These are phyloP conservation scores for Sphaerobolus stellatus DNA, from an alignment of 1,284 basidiomycete species.

Conservation along the genomic window DNA sequence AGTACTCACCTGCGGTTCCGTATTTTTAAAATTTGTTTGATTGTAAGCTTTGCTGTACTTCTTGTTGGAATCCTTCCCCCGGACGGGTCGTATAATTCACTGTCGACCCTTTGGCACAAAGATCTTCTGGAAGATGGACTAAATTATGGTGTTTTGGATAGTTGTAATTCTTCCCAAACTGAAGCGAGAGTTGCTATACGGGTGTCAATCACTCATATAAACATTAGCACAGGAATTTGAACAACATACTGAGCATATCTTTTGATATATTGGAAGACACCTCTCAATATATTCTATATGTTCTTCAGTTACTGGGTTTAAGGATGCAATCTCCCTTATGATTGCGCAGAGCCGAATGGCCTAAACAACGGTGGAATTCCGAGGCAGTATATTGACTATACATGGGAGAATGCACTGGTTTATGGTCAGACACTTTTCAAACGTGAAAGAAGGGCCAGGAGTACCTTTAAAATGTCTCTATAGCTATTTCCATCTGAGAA, in stretches of 20 bases:
- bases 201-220: neutral
- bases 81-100: neutral
- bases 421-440: neutral
- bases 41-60: neutral
- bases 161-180: neutral
- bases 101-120: neutral
- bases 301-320: neutral
- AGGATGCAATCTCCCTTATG: neutral
- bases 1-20: neutral
- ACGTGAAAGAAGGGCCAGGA: neutral
- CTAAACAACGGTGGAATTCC: neutral
- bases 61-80: neutral
- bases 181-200: neutral
- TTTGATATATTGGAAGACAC: neutral
- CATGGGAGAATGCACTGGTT: neutral
- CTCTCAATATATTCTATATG: neutral
- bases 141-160: neutral
- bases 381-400: neutral
- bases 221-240: too few relatives aligned
- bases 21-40: neutral
- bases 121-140: neutral
- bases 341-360: neutral
- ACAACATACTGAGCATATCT: neutral
- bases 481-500: neutral
- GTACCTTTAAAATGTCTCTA: neutral